phyloP scores from a whole-genome alignment of 2,329 filamentous ascomycete species.

The Penicillium paneum region DNA sequence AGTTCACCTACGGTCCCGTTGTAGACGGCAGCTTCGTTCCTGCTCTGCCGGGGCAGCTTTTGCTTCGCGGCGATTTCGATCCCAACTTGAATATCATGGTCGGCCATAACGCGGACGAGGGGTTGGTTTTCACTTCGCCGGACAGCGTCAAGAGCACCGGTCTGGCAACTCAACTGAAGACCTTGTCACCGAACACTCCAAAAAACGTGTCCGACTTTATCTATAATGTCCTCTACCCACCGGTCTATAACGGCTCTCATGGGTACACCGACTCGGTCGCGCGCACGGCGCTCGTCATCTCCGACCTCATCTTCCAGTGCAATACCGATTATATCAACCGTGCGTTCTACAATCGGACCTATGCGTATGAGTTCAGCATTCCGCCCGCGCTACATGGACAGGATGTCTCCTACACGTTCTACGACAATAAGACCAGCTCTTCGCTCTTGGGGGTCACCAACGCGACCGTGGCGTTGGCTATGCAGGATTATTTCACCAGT shows the following conservation, averaged over 20 bases:
- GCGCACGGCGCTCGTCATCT: constrained; percentile 42
- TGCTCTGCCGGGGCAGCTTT: constrained; percentile 45
- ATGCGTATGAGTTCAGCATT: constrained; percentile 53
- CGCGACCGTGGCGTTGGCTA: constrained; percentile 30
- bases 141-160: constrained; percentile 24
- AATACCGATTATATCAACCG: constrained; percentile 54
- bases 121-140: constrained; percentile 42
- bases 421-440: constrained; percentile 35
- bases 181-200: constrained; percentile 24
- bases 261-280: constrained; percentile 47
- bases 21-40: constrained; percentile 53
- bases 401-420: constrained; percentile 55
- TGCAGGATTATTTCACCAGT: constrained; percentile 41
- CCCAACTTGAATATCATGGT: constrained; percentile 46
- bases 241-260: constrained; percentile 48
- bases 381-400: constrained; percentile 53
- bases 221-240: constrained; percentile 50
- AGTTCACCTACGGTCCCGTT: constrained; percentile 46
- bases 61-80: constrained; percentile 46
- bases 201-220: constrained; percentile 43
- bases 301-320: constrained; percentile 50
- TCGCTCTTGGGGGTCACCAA: constrained; percentile 22
- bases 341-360: constrained; percentile 51
- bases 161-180: constrained; percentile 19
- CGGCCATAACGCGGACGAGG: constrained; percentile 46